phyloP scores from a whole-genome alignment of 2,329 filamentous ascomycete species.

The Penicillium sp. region DNA sequence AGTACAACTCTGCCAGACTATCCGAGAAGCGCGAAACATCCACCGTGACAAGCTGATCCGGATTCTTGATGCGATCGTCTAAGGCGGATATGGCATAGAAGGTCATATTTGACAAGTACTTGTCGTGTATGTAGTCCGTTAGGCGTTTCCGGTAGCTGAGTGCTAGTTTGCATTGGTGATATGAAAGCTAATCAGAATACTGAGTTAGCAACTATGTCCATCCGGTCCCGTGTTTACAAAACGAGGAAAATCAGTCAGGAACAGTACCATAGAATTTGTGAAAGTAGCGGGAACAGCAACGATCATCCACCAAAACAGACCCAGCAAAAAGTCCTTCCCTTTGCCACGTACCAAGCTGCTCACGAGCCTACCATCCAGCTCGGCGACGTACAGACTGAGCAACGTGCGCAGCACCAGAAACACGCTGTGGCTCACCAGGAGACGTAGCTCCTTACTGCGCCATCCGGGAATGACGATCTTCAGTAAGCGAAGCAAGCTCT shows the following conservation, averaged over 20 bases:
- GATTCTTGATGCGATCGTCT: constrained; percentile 97
- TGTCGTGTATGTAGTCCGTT: constrained; percentile 92
- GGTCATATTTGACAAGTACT: constrained; percentile 95
- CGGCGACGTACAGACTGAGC: constrained; percentile 92
- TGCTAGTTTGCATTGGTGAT: constrained; percentile 93
- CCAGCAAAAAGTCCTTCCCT: constrained; percentile 83
- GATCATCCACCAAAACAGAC: constrained; percentile 97
- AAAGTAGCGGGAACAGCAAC: constrained; percentile 95
- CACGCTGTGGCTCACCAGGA: constrained; percentile 87
- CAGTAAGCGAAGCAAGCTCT: constrained; percentile 74
- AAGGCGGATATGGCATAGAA: constrained; percentile 95
- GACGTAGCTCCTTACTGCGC: constrained; percentile 81
- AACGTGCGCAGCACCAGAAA: constrained; percentile 89
- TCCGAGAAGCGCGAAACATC: constrained; percentile 97
- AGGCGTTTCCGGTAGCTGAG: constrained; percentile 89
- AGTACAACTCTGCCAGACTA: constrained; percentile 91
- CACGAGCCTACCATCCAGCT: constrained; percentile 91
- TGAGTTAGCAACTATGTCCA: constrained; percentile 9
- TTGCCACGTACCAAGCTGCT: constrained; percentile 89
- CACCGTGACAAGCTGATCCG: constrained; percentile 94
- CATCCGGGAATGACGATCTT: constrained; percentile 89
- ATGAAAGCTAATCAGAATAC: constrained; percentile 68
- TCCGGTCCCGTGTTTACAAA: constrained; percentile 6
- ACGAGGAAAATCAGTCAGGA: too few species aligned
- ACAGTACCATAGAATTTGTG: constrained; percentile 99